phyloP scores from a whole-genome alignment of 805 yeast species.

The Teunomyces gatunensis region DNA sequence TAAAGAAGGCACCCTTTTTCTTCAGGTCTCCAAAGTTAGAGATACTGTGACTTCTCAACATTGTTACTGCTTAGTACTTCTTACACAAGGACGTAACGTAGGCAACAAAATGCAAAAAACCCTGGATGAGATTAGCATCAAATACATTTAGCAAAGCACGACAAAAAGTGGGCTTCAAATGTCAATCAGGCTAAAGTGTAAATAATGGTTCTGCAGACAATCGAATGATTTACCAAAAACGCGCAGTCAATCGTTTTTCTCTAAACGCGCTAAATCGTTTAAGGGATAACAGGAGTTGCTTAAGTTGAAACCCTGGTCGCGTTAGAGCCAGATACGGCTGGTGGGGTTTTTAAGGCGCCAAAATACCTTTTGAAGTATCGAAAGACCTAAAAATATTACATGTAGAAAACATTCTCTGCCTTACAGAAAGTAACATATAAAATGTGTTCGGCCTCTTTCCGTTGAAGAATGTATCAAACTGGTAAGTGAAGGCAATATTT shows the following conservation, averaged over 20 bases:
- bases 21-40: conserved; percentile 20
- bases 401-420: too few relatives aligned
- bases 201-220: not conserved
- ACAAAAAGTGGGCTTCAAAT: not conserved
- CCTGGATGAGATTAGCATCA: not conserved
- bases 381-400: too few relatives aligned
- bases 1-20: conserved; percentile 12
- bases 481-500: not conserved
- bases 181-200: not conserved
- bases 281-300: not conserved
- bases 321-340: not conserved
- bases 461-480: too few relatives aligned
- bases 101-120: not conserved
- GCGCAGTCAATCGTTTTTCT: not conserved
- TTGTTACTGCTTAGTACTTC: conserved; percentile 8
- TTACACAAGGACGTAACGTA: not conserved
- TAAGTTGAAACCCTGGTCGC: not conserved
- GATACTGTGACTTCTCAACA: conserved; percentile 29
- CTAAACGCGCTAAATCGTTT: not conserved
- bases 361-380: not conserved
- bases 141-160: not conserved
- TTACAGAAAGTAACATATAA: too few relatives aligned
- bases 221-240: not conserved
- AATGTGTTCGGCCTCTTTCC: too few relatives aligned
- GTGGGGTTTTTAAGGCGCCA: not conserved